Evolutionary conservation across 208 protist genomes (phyloP), one percentile per base, ranked within the genome.

Genomic region (Blastocrithidia nonstop): DNA sequence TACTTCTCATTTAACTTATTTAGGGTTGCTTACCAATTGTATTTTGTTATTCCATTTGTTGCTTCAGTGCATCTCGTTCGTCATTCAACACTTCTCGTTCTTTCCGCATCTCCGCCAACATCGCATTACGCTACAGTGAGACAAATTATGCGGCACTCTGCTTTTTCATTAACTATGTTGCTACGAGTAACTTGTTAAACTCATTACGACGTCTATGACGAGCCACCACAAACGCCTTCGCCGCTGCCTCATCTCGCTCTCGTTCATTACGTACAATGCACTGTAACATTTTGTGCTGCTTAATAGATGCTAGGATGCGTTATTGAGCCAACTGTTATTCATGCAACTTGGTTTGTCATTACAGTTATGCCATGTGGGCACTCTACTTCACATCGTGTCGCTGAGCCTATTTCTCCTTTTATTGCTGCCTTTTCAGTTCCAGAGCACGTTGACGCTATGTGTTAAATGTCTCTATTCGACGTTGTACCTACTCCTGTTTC

Each of bases 111-210:
- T 79, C 54, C 21, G 71, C 44, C 24, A 60, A 40, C 4, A 88
- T 39, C 4, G 50, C 17, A 15, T 79, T 60, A 6, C 75, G 65
- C 37, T 92, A 66, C 25, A 47, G 35, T 33, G 59, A 54, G 3
- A 88, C 37, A 0, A 57, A 37, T 15, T 72, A 54, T 4, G 78
- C 74, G 15, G 59, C 67, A 28, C 62, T 58, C 11, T 58, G 61
- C 50, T 84, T 85, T 39, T 74, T 65, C 8, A 86, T 23, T 15
- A 92, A 70, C 13, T 73, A 57, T 3, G 62, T 54, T 2, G 85
- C 64, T 28, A 48, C 75, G 46, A 63, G 43, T 15, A 92, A 57
- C 46, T 88, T 92, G 2, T 49, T 36, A 55, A 80, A 92, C 57
- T 88, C 78, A 9, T 63, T 47, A 40, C 74, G 48, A 22, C 77